These are phyloP conservation scores for Camellia sinensis DNA, from an alignment of 148 eudicot genomes.

Conservation along the genomic window DNA sequence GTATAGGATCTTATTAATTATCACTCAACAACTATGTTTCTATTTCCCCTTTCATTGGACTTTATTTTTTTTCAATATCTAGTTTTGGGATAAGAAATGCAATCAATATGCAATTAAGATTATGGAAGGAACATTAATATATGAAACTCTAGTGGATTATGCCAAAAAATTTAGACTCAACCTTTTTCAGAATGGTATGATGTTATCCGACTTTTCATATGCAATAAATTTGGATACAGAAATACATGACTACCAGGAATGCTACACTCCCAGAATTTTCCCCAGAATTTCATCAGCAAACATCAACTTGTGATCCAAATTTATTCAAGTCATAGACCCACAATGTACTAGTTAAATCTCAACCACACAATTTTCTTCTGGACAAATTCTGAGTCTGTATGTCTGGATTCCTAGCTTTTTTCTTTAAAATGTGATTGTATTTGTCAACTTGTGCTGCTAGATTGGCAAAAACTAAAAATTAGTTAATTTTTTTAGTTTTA, in stretches of 20 bases:
- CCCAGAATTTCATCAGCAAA: neutral
- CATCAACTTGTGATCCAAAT: neutral
- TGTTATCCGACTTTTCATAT: neutral
- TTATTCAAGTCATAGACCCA: too few species aligned
- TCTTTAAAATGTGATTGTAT: too few species aligned
- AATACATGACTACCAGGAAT: neutral
- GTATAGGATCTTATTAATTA: neutral
- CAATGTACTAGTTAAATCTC: too few species aligned
- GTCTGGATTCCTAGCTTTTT: too few species aligned
- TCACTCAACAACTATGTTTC: neutral
- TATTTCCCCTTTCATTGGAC: neutral
- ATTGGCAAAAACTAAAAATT: too few species aligned
- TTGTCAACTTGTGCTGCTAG: too few species aligned
- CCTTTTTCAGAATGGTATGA: neutral
- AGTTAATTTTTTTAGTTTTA: too few species aligned
- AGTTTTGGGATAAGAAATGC: neutral
- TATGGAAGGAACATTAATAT: slow-evolving; percentile 1
- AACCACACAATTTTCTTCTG: too few species aligned
- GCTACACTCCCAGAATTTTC: too few species aligned
- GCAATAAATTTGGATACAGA: neutral
- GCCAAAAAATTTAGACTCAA: neutral
- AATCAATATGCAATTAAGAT: neutral
- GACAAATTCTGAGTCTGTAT: too few species aligned
- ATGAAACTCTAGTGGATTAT: neutral
- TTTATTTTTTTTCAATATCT: neutral